A percentile compares a stretch with the other conserved stretches of the same genome.
Evolutionary conservation across 1,139 yeast species (phyloP).

Genomic region (Scheffersomyces parashehatae): DNA sequence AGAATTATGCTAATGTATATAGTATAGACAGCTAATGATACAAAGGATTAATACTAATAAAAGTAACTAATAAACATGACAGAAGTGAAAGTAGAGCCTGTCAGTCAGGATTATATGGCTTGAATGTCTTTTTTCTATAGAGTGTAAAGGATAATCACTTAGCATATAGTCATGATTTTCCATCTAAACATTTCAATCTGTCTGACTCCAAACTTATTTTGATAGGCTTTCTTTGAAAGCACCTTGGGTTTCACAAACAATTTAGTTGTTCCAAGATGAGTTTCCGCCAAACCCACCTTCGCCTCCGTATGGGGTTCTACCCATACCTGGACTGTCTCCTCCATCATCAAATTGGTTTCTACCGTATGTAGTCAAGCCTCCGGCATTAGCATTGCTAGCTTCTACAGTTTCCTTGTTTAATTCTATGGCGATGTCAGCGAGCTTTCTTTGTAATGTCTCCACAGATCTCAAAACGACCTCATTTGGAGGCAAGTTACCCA

Average conservation of each 20-base stretch:
- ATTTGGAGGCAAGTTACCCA: conserved; percentile 85
- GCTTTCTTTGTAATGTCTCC: conserved; percentile 80
- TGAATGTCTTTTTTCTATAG: too few species aligned
- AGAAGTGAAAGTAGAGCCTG: not conserved
- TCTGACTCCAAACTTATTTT: too few species aligned
- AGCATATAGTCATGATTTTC: too few species aligned
- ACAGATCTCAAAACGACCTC: conserved; percentile 86
- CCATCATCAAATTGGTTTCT: conserved; percentile 41
- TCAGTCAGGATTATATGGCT: too few species aligned
- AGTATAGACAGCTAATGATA: conserved; percentile 1
- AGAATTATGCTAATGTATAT: too few species aligned
- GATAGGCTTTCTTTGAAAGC: too few species aligned
- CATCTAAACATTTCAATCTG: too few species aligned
- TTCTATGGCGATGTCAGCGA: conserved; percentile 86
- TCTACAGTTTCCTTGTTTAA: conserved; percentile 62
- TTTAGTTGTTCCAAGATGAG: conserved; percentile 9
- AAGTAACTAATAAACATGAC: not conserved
- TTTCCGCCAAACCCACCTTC: conserved; percentile 48
- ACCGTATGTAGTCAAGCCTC: conserved; percentile 54
- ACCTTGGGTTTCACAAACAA: not conserved
- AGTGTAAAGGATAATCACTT: too few species aligned
- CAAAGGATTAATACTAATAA: not conserved
- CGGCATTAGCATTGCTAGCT: conserved; percentile 40
- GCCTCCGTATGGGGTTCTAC: conserved; percentile 46
- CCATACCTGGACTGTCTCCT: conserved; percentile 39